Percentiles rank a stretch among this genome's conserved stretches.
Evolutionary conservation across 805 yeast genomes (phyloP).

Genomic region (Pichia nanzhaoensis): DNA sequence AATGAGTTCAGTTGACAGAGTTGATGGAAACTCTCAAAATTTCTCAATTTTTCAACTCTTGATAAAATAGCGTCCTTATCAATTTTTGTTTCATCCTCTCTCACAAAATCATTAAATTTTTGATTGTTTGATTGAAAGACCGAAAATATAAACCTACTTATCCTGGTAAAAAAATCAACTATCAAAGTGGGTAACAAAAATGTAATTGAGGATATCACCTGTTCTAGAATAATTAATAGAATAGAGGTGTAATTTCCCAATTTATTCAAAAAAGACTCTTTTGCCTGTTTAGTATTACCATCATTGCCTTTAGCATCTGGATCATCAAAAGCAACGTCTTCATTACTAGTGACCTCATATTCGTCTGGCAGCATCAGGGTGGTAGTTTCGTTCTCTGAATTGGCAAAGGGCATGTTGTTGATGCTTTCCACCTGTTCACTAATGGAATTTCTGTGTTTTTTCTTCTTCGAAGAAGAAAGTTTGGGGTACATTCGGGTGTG

Average conservation of each 20-base stretch:
- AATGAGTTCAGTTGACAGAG: conserved; percentile 68
- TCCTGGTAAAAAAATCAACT: conserved; percentile 19
- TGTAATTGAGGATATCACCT: conserved; percentile 22
- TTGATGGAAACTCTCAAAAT: conserved; percentile 50
- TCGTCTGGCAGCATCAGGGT: not conserved
- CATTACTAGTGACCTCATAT: too few species aligned
- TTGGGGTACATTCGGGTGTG: not conserved
- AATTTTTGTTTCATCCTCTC: conserved; percentile 8
- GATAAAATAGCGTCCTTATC: conserved; percentile 16
- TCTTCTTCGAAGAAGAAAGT: not conserved
- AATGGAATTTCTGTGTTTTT: conserved; percentile 1
- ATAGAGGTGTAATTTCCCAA: conserved; percentile 21
- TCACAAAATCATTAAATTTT: conserved; percentile 21
- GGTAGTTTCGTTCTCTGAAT: not conserved
- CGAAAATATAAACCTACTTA: conserved; percentile 19
- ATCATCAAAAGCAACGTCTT: not conserved
- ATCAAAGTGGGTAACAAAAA: conserved; percentile 22
- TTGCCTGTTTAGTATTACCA: not conserved
- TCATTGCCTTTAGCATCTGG: not conserved
- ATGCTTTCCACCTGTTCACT: conserved; percentile 9
- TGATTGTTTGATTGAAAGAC: conserved; percentile 18
- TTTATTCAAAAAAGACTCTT: conserved; percentile 2
- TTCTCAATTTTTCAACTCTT: conserved; percentile 33
- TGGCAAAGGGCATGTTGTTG: not conserved
- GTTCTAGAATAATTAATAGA: conserved; percentile 23